These are phyloP conservation scores for barley (Hordeum vulgare) DNA, from an alignment of 176 grass and related monocot genomes.

Conservation along the genomic window MorexV3_pseudomolecules_assembly NC_058521.1:578932804-578933303, in stretches of 20 bases:
- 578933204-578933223: neutral
- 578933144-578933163: neutral
- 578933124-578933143: neutral
- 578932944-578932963: conserved; percentile 64
- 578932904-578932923: conserved; percentile 25
- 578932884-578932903: conserved; percentile 41
- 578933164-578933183: neutral
- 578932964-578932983: conserved; percentile 93
- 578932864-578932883: conserved; percentile 92
- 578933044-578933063: conserved; percentile 83
- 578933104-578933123: conserved; percentile 1
- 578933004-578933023: conserved; percentile 49
- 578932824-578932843: conserved; percentile 61
- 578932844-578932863: conserved; percentile 97
- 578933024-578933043: conserved; percentile 73
- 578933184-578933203: neutral
- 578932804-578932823: conserved; percentile 86
- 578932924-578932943: conserved; percentile 10
- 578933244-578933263: conserved; percentile 1
- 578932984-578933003: conserved; percentile 68
- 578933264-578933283: conserved; percentile 72
- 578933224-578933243: conserved; percentile 2
- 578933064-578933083: conserved; percentile 18
- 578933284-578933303: conserved; percentile 51
- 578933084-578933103: conserved; percentile 7